Base-by-base conservation (phyloP, 805 yeast species). In the Allodekkera sacchari region DNA sequence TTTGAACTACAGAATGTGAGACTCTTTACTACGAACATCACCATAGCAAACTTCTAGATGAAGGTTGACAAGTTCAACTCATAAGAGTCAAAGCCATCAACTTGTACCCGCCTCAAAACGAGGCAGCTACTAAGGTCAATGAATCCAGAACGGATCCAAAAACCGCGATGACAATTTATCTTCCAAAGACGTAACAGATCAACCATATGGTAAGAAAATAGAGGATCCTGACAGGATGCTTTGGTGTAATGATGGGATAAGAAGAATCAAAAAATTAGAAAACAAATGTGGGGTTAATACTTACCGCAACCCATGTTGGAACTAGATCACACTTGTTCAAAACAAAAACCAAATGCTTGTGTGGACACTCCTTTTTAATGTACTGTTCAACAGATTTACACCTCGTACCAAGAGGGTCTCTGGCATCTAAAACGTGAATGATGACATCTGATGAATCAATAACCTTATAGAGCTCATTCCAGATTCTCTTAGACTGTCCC, bases 181-280 rank as follows among this genome's bases (percentile, higher is more conserved):
- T 88, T 70, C 96, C 96, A 88, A 83, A 76, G 94, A 78, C 74
- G 89, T 89, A 88, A 89, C 96, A 88, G 96, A 81, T 81, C 65
- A 62, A 65, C 63, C 64, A 48, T 66, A 71, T 73, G 69, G 64
- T 57, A 55, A 48, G 34, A 39, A 37, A 39, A 45, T 52, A 53
- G 66, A 60, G 61, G 55, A 68, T 64, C 92, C 87, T 81, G 92
- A 81, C 92, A 68, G 74, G 74, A 64, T 77, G 71, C 89, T 76
- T 82, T 84, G 96, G 95, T 55, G 41, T 30, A 15, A 21, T 25
- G 27, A 19, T 35, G n/a, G n/a, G n/a, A n/a, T n/a, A n/a, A n/a
- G n/a, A n/a, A n/a, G n/a, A n/a, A n/a, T n/a, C n/a, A n/a, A 35
- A 42, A 30, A 30, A 32, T 12, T 23, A 25, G 38, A 28, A 13